Evolutionary conservation across 306 rosid genomes (phyloP), one percentile per base, ranked within the genome.

Genomic region (Prunus armeniaca): DNA sequence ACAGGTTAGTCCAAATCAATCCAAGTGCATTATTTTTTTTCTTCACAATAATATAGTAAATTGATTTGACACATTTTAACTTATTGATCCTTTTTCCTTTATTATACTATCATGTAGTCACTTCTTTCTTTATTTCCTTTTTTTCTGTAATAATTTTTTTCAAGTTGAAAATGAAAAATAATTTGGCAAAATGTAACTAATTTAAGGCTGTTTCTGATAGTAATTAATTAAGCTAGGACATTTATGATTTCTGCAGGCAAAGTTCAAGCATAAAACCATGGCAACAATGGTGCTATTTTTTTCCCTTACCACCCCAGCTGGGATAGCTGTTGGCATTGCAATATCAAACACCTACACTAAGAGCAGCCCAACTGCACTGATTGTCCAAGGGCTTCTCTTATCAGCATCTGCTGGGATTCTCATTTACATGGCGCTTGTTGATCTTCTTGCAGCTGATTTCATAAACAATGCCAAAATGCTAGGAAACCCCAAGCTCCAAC

Each of bases 351-450:
- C 56, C 46, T 90, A 88, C 81, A 18, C 77, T 52, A 85, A 56
- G 51, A 87, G 60, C 2, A 85, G 88, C 75, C 83, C 88, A 67
- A 82, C 69, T 12, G 81, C 89, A 2, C 72, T 83, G 8, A 71
- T 85, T 72, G 82, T 86, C 32, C 81, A 87, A 80, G 91, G 93
- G 41, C 2, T 82, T 76, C 82, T 88, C 24, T 86, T 88, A 72
- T 84, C 93, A 67, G 84, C 86, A 50, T 90, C 96, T 6, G 85
- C 89, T 50, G 91, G 96, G 54, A 76, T 90, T 68, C 84, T 88
- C 14, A 87, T 83, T 43, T 83, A 76, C 78, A 88, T 87, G 91
- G 89, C 96, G 19, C 89, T 91, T 73, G 93, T 87, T 84, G 89
- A 88, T 87, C 88, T 84, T 77, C 83, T 88, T 43, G 93, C 96